These are phyloP conservation scores for Exophiala aquamarina DNA, from an alignment of 2,329 filamentous ascomycete species.

Conservation along the genomic window DNA sequence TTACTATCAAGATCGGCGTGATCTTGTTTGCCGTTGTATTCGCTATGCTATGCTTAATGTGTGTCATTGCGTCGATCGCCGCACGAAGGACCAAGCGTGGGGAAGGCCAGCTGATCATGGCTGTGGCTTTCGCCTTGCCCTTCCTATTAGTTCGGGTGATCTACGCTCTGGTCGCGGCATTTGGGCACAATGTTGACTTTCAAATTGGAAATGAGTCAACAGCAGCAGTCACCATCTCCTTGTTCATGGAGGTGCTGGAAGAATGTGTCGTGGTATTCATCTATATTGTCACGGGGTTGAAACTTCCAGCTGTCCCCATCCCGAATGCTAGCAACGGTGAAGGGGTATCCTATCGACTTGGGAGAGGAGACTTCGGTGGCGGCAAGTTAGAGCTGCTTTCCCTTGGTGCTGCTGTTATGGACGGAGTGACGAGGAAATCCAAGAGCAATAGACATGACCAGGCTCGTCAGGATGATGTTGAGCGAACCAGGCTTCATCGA, in stretches of 20 bases:
- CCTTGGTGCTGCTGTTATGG: not conserved
- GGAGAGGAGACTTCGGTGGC: slow-evolving; percentile 1
- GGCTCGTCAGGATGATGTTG: not conserved
- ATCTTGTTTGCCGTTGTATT: slow-evolving; percentile 32
- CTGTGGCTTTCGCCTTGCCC: slow-evolving; percentile 31
- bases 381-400: slow-evolving; percentile 5
- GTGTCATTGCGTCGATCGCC: slow-evolving; percentile 27
- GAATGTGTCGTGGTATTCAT: slow-evolving; percentile 34
- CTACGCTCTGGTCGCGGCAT: slow-evolving; percentile 33
- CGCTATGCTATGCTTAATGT: slow-evolving; percentile 22
- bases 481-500: no score
- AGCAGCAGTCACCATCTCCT: slow-evolving; percentile 30
- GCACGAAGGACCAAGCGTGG: slow-evolving; percentile 27
- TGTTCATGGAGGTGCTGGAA: slow-evolving; percentile 34
- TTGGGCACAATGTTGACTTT: slow-evolving; percentile 29
- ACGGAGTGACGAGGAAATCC: not conserved
- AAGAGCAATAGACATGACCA: not conserved
- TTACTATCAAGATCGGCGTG: slow-evolving; percentile 29
- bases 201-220: slow-evolving; percentile 17
- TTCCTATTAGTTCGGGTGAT: slow-evolving; percentile 34
- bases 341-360: not conserved
- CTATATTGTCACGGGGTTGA: slow-evolving; percentile 29
- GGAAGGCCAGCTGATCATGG: slow-evolving; percentile 32
- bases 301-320: slow-evolving; percentile 12
- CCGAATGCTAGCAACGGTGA: not conserved